Percentiles rank a stretch among this genome's conserved stretches.
Evolutionary conservation across 2,329 filamentous ascomycete species (phyloP).

Genomic region (Botrytis fabae): DNA sequence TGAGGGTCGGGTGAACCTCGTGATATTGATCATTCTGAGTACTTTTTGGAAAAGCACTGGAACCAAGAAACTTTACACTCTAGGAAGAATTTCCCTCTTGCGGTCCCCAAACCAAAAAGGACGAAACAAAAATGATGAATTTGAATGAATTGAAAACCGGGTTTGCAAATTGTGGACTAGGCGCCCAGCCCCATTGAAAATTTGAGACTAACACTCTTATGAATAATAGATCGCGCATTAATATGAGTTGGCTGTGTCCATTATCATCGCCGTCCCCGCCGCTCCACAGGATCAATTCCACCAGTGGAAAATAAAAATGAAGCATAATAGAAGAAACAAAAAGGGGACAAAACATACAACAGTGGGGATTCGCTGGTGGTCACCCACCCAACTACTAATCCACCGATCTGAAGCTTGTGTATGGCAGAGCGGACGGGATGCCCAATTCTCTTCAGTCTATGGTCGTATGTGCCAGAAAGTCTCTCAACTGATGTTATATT

Average conservation of each 20-base stretch:
- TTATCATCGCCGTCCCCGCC: not conserved
- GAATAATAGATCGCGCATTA: not conserved
- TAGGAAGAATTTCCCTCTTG: not conserved
- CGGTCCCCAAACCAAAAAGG: not conserved
- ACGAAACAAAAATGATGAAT: not conserved
- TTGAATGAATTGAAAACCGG: not conserved
- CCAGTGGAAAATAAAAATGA: not conserved
- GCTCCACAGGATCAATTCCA: not conserved
- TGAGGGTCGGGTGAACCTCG: not conserved
- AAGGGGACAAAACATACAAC: not conserved
- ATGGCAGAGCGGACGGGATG: conserved; percentile 39
- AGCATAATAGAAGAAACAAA: not conserved
- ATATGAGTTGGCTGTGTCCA: not conserved
- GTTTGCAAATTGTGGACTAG: not conserved
- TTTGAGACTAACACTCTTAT: not conserved
- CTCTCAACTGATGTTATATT: not conserved
- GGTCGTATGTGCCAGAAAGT: conserved; percentile 30
- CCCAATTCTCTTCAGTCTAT: conserved; percentile 37
- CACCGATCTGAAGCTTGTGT: conserved; percentile 37
- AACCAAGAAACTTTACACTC: not conserved
- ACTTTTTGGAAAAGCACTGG: not conserved
- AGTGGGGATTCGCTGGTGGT: conserved; percentile 30
- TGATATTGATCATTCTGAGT: not conserved
- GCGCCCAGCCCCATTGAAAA: not conserved
- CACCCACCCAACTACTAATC: conserved; percentile 37